phyloP scores from a whole-genome alignment of 768 basidiomycete species.

The Leccinellum luteum region DNA sequence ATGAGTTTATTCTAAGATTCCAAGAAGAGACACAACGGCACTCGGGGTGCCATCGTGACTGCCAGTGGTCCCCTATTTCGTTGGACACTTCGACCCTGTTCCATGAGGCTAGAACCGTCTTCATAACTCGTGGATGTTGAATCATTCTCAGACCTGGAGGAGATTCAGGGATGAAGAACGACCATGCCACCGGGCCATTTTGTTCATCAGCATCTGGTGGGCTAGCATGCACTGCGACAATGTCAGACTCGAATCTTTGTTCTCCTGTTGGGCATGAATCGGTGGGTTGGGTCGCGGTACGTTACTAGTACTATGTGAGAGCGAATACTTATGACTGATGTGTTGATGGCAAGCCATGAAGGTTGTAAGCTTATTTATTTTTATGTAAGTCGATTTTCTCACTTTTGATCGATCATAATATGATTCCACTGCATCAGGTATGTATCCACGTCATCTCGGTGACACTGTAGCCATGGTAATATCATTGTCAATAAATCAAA shows the following conservation, averaged over 20 bases:
- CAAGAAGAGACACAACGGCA: background rate
- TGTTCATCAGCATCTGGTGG: no score
- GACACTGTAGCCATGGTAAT: background rate
- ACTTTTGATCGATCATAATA: no score
- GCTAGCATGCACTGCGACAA: background rate
- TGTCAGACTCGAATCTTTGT: background rate
- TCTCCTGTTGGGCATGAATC: background rate
- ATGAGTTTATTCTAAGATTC: background rate
- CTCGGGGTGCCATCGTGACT: background rate
- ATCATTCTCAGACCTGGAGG: no score
- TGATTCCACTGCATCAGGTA: background rate
- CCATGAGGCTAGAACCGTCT: background rate
- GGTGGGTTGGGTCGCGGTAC: no score
- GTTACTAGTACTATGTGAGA: background rate
- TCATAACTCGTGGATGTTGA: background rate
- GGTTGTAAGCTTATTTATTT: background rate
- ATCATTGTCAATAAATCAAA: background rate
- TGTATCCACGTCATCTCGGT: background rate
- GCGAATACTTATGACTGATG: background rate
- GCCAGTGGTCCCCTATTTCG: no score
- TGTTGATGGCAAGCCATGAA: background rate
- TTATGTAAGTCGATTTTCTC: background rate
- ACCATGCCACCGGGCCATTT: no score
- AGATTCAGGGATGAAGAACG: background rate
- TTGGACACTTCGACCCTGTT: background rate